These are phyloP conservation scores for Schoenoplectus triqueter DNA, from an alignment of 202 grass and related monocot genomes.

Conservation along the genomic window DNA sequence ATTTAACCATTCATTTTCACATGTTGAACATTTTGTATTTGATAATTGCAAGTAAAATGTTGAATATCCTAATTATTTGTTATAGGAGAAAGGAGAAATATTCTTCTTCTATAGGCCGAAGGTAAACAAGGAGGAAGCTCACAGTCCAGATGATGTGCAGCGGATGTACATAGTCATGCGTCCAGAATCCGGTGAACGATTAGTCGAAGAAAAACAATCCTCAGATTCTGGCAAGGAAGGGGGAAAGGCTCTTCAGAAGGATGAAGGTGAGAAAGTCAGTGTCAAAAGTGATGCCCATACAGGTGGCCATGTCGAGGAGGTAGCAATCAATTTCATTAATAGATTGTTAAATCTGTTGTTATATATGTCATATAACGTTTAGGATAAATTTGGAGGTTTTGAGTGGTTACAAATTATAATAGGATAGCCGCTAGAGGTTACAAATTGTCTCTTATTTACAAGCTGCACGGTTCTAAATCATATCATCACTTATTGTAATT, in stretches of 20 bases:
- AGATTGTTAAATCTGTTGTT: not conserved
- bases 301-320: slow-evolving; percentile 73
- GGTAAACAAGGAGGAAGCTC: slow-evolving; percentile 69
- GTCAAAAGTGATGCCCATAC: not conserved
- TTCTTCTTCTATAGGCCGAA: slow-evolving; percentile 98
- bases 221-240: slow-evolving; percentile 69
- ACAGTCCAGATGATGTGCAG: slow-evolving; percentile 64
- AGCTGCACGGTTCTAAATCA: no score
- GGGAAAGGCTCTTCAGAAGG: slow-evolving; percentile 22
- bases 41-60: not conserved
- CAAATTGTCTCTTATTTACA: no score
- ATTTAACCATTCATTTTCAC: not conserved
- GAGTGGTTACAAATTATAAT: not conserved
- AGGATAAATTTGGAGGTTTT: not conserved
- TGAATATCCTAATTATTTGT: not conserved
- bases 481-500: not conserved
- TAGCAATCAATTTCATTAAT: not conserved
- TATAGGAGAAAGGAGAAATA: slow-evolving; percentile 81
- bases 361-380: not conserved
- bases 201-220: slow-evolving; percentile 72
- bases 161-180: slow-evolving; percentile 77
- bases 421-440: no score
- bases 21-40: not conserved
- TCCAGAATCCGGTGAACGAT: slow-evolving; percentile 52
- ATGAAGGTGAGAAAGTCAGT: not conserved